phyloP scores from a whole-genome alignment of 164 flowering plant genomes.

The Vitis amurensis region DNA sequence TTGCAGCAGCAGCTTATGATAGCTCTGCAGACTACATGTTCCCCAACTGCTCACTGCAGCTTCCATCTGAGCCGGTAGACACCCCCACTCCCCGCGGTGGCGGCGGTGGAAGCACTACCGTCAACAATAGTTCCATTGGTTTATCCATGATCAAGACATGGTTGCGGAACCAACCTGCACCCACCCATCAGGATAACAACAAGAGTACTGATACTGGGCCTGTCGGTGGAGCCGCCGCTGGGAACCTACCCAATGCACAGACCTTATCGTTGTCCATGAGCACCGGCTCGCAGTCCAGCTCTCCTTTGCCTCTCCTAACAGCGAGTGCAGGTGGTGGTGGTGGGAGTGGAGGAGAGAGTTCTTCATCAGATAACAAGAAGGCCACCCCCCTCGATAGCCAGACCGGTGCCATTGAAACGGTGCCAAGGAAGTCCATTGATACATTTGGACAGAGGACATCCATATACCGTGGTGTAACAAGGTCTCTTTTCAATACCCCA shows the following conservation, averaged over 20 bases:
- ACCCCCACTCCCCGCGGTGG: background rate
- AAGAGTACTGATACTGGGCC: constrained; percentile 19
- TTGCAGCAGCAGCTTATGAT: constrained; percentile 4
- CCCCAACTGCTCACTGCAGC: constrained; percentile 36
- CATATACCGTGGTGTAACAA: constrained; percentile 94
- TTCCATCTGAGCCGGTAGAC: constrained; percentile 20
- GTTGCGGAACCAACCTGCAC: constrained; percentile 69
- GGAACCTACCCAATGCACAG: constrained; percentile 34
- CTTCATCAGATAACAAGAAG: constrained; percentile 36
- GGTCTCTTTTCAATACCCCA: constrained; percentile 30
- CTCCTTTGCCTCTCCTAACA: constrained; percentile 34
- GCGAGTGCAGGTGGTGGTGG: constrained; percentile 16
- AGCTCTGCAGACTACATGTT: constrained; percentile 33
- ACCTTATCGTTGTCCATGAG: constrained; percentile 71
- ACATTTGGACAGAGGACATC: constrained; percentile 96
- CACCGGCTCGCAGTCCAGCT: constrained; percentile 50
- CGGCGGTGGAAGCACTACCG: constrained; percentile 9
- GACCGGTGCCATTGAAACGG: constrained; percentile 54
- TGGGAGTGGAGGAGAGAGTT: constrained; percentile 31
- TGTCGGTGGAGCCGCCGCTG: constrained; percentile 9
- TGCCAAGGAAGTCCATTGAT: constrained; percentile 75
- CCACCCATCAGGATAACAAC: background rate
- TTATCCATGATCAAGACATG: constrained; percentile 91
- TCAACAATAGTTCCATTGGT: constrained; percentile 45
- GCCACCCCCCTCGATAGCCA: constrained; percentile 27